Conservation (phyloP, 306 rosid genomes). For the Medicago lupulina region DNA sequence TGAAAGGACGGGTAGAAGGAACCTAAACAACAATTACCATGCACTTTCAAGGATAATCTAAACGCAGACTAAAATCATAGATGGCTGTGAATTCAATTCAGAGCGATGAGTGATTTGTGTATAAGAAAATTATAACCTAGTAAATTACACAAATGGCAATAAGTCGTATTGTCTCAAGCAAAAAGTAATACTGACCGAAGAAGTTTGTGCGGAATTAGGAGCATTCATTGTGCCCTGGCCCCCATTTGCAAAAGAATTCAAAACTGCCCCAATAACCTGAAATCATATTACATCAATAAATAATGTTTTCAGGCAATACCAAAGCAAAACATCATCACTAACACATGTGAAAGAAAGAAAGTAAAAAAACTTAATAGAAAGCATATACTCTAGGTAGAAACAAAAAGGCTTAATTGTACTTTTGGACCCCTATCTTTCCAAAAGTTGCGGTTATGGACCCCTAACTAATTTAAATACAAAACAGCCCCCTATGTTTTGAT, state of each 20-base stretch:
- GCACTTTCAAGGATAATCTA: constrained; percentile 32
- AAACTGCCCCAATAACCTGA: constrained; percentile 93
- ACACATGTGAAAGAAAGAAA: background rate
- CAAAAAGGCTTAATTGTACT: no score
- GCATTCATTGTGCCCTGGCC: constrained; percentile 59
- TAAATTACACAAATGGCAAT: constrained; percentile 15
- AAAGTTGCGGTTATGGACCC: no score
- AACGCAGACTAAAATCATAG: constrained; percentile 14
- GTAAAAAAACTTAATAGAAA: constrained; percentile 10
- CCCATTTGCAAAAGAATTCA: constrained; percentile 86
- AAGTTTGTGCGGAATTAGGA: constrained; percentile 54
- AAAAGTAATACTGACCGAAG: constrained; percentile 60
- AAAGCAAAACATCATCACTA: constrained; percentile 11
- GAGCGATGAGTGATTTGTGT: background rate
- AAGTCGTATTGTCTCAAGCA: constrained; percentile 33
- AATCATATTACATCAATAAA: constrained; percentile 33
- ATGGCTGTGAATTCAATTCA: constrained; percentile 7
- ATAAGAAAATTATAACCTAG: constrained; percentile 8
- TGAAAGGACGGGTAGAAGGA: constrained; percentile 5
- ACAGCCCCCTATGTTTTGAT: no score
- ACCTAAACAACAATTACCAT: constrained; percentile 11
- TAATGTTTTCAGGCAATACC: constrained; percentile 17
- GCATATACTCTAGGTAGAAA: constrained; percentile 22
- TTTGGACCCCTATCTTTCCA: no score
- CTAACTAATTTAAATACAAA: no score